Percentiles rank a stretch among this genome's conserved stretches.
phyloP scores from a whole-genome alignment of 495 filamentous ascomycete species.

The Filosporella fistucella region DNA sequence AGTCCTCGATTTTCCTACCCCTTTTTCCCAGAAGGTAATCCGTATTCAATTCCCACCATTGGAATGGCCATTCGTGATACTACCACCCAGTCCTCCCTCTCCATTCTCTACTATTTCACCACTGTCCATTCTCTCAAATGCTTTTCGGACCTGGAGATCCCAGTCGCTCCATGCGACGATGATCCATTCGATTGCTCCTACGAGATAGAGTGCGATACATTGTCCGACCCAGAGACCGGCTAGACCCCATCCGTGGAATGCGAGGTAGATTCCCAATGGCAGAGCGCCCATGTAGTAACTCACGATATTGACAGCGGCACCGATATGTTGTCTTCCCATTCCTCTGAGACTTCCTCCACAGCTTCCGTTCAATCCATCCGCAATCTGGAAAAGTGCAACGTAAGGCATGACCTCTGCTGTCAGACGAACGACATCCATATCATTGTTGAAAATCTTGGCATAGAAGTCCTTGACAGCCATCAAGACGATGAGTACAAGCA shows the following conservation, averaged over 20 bases:
- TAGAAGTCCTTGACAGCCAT: slow-evolving; percentile 74
- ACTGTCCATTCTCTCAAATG: slow-evolving; percentile 71
- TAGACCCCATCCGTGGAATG: slow-evolving; percentile 87
- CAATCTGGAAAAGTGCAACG: slow-evolving; percentile 92
- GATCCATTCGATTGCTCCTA: slow-evolving; percentile 74
- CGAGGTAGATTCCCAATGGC: slow-evolving; percentile 79
- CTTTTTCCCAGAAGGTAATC: too few species aligned
- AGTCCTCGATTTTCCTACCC: too few species aligned
- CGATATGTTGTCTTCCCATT: slow-evolving; percentile 86
- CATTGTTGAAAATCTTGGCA: slow-evolving; percentile 81
- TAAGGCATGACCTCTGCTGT: slow-evolving; percentile 82
- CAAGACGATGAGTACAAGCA: slow-evolving; percentile 63
- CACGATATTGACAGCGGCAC: slow-evolving; percentile 83
- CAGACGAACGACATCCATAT: slow-evolving; percentile 65
- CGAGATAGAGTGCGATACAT: slow-evolving; percentile 83
- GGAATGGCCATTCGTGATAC: too few species aligned
- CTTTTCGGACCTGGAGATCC: slow-evolving; percentile 71
- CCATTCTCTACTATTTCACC: slow-evolving; percentile 21
- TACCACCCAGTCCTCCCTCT: too few species aligned
- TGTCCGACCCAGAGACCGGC: slow-evolving; percentile 84
- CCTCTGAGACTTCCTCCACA: slow-evolving; percentile 81
- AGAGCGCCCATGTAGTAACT: slow-evolving; percentile 85
- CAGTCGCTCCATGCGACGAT: slow-evolving; percentile 77
- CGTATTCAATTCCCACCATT: too few species aligned
- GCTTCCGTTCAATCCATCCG: slow-evolving; percentile 80